Evolutionary conservation across 345 rosid species (phyloP), one percentile per base, ranked within the genome.

Genomic region (Erysimum cheiranthoides): DNA sequence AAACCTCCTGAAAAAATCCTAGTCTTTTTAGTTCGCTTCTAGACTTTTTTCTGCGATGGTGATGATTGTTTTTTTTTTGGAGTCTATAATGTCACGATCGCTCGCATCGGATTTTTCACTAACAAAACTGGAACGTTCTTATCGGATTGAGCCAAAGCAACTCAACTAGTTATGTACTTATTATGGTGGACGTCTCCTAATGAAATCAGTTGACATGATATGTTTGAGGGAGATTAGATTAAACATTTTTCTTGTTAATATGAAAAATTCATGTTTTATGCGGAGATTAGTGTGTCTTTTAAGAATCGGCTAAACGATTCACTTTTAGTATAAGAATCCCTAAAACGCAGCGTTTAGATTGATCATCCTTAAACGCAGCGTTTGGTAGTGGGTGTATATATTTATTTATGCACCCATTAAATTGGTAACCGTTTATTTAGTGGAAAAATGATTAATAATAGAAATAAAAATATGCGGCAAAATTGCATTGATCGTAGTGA

Each of bases 21-120:
- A 39, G 42, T 67, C 30, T 25, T 31, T 21, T 76, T 61, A 50
- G 61, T 61, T 69, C 59, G 57, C 21, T 34, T 74, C 16, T 49
- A 60, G 5, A 10, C 25, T 42, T 5, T 10, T 6, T 35, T 34
- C 0, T 63, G 14, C 10, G 34, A 30, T 49, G 6, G 27, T 18
- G 70, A 32, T 54, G 32, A 25, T 73, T 25, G n/a, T 21, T 25
- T 51, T 53, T 13, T 73, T 8, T 8, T 49, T 38, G 17, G 17
- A 18, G 58, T 52, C 62, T 51, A 62, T 14, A 16, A 5, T 72
- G 16, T 61, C 11, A 62, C 25, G 25, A 45, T 14, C 11, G n/a
- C 14, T 14, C 11, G n/a, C 14, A 18, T 50, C 71, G 34, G 43
- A 16, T 7, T 11, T 0, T 7, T 21, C 25, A 0, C 25, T 6